Base-by-base conservation (phyloP, 116 monocot species). In the Phalaenopsis hybrid region DNA sequence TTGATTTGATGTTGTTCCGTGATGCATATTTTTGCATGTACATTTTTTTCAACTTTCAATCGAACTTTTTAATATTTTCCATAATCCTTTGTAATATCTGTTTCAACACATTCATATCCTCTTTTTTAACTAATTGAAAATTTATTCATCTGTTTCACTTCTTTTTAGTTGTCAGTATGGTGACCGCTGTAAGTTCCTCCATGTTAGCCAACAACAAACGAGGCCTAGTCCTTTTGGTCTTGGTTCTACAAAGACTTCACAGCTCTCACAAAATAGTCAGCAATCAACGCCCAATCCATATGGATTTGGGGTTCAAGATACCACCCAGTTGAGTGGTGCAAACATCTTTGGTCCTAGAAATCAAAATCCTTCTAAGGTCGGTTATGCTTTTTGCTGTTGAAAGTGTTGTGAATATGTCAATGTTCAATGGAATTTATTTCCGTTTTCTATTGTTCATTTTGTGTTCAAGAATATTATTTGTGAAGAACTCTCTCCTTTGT, bases 151-250 rank as follows among this genome's bases (percentile, higher is more conserved):
- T 4, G 51, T 28, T 13, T 41, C 28, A 57, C 51, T 78, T 49
- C 15, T 85, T 80, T 89, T 17, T 90, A 99, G 98, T 81, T 99
- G 98, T 83, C 90, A 88, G 33, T 99, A 92, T 85, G 98, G 98
- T 23, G 95, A 95, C 46, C 91, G 89, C 12, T 95, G 98, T 85
- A 95, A 89, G 82, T 98, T 90, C 78, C 77, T 90, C 55, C 98
- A 98, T 84, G 88, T 78, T 15, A 82, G 82, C 69, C 95, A 83
- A 74, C 87, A 90, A 75, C 90, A 86, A 41, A 23, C 85, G 50
- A 92, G 79, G 25, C 63, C 92, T 65, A 89, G 86, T 79, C 82
- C 90, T 76, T 90, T 83, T 79, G 88, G 86, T 59, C 88, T 91
- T 83, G 92, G 91, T 4, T 18, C 82, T 28, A 87, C 86, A 10